Evolutionary conservation across 352 stramenopile genomes (phyloP).

Genomic region (Peronospora destructor): DNA sequence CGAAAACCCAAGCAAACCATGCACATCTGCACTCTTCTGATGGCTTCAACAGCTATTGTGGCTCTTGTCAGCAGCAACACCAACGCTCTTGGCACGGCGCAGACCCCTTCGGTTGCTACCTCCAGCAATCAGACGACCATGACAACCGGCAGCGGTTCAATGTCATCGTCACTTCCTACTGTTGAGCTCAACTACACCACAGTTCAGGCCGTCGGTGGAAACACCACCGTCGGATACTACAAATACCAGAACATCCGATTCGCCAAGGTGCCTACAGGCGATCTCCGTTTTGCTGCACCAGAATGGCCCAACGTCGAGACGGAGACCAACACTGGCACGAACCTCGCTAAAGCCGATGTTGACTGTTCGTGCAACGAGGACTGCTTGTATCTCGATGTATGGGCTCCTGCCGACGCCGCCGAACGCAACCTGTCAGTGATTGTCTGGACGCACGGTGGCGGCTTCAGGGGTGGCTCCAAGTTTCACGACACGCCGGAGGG

Average conservation of each 20-base stretch:
- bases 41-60: conserved; percentile 4
- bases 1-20: conserved; percentile 2
- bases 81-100: conserved; percentile 1
- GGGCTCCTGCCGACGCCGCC: conserved; percentile 15
- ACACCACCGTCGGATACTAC: conserved; percentile 29
- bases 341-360: conserved; percentile 24
- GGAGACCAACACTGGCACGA: conserved; percentile 20
- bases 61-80: conserved; percentile 9
- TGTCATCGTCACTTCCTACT: conserved; percentile 10
- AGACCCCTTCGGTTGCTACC: neutral
- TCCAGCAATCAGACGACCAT: conserved; percentile 1
- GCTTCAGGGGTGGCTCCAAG: conserved; percentile 26
- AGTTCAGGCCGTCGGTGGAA: conserved; percentile 18
- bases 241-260: conserved; percentile 35
- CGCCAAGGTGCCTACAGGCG: conserved; percentile 16
- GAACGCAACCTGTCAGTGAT: conserved; percentile 28
- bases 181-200: conserved; percentile 29
- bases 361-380: conserved; percentile 21
- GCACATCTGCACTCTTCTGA: conserved; percentile 14
- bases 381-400: conserved; percentile 36
- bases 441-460: conserved; percentile 32
- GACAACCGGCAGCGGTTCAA: neutral
- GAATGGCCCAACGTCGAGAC: conserved; percentile 22
- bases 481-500: conserved; percentile 15
- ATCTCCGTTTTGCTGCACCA: conserved; percentile 22